phyloP scores from a whole-genome alignment of 192 early-diverging fungal genomes.

The Coemansia biformis region DNA sequence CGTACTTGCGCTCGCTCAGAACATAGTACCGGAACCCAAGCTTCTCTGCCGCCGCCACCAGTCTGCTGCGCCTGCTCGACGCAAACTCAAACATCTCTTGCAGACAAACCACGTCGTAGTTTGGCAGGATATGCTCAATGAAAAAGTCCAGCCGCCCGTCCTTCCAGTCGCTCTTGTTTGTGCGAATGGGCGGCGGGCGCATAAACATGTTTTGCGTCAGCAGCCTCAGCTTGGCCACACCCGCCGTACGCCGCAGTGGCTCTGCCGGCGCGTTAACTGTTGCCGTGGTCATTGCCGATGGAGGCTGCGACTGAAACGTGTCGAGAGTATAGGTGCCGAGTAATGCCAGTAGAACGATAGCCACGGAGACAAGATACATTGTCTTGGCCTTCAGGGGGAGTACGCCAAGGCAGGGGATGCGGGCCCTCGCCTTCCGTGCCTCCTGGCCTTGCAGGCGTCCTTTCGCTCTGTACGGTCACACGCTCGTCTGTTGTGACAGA shows the following conservation, averaged over 20 bases:
- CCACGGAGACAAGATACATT: constrained; percentile 25
- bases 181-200: constrained; percentile 65
- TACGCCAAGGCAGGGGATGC: too few species aligned
- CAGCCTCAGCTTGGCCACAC: constrained; percentile 32
- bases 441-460: too few species aligned
- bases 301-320: constrained; percentile 18
- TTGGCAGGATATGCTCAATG: constrained; percentile 58
- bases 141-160: constrained; percentile 68
- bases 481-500: too few species aligned
- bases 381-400: too few species aligned
- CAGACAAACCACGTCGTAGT: constrained; percentile 74
- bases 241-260: constrained; percentile 1
- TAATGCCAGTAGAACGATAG: constrained; percentile 26
- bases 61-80: constrained; percentile 51
- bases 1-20: constrained; percentile 55
- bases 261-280: not conserved
- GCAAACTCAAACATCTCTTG: constrained; percentile 83
- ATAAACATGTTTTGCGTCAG: constrained; percentile 70
- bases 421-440: too few species aligned
- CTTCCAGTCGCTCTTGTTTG: constrained; percentile 74
- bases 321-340: constrained; percentile 36
- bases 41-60: constrained; percentile 59
- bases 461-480: too few species aligned
- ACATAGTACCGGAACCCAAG: constrained; percentile 64
- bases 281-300: constrained; percentile 15